A percentile compares a stretch with the other conserved stretches of the same genome.
These are phyloP conservation scores for Apiospora aurea DNA, from an alignment of 2,329 filamentous ascomycete genomes.

Conservation along the genomic window DNA sequence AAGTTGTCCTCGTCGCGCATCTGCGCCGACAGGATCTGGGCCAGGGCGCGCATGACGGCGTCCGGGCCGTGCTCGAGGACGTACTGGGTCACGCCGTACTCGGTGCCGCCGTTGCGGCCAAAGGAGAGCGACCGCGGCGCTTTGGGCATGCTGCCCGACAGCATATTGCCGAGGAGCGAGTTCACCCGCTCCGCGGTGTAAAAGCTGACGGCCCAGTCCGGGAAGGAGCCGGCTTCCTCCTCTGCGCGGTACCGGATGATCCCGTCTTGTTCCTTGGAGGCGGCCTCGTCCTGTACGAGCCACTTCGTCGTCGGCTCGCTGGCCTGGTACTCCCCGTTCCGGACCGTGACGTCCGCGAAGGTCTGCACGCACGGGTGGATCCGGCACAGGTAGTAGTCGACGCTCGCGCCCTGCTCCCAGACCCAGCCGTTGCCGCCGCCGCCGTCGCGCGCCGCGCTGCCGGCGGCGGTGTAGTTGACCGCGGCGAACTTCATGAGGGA, in stretches of 20 bases:
- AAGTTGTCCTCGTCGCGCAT: constrained; percentile 27
- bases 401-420: background rate
- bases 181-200: background rate
- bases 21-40: constrained; percentile 27
- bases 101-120: background rate
- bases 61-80: background rate
- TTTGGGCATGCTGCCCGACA: background rate
- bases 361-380: constrained; percentile 1
- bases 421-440: background rate
- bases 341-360: constrained; percentile 1
- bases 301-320: background rate
- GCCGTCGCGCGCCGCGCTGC: background rate
- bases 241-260: background rate
- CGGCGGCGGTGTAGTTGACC: background rate
- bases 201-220: background rate
- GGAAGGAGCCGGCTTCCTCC: background rate
- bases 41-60: constrained; percentile 23
- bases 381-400: constrained; percentile 15
- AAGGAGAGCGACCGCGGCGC: background rate
- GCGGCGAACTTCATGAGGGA: constrained; percentile 9
- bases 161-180: background rate
- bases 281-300: background rate
- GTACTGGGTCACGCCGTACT: background rate
- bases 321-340: background rate
- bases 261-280: background rate